A percentile compares a stretch with the other conserved stretches of the same genome.
Conservation (phyloP, 305 asterid genomes). For the Fraxinus floribunda region DNA sequence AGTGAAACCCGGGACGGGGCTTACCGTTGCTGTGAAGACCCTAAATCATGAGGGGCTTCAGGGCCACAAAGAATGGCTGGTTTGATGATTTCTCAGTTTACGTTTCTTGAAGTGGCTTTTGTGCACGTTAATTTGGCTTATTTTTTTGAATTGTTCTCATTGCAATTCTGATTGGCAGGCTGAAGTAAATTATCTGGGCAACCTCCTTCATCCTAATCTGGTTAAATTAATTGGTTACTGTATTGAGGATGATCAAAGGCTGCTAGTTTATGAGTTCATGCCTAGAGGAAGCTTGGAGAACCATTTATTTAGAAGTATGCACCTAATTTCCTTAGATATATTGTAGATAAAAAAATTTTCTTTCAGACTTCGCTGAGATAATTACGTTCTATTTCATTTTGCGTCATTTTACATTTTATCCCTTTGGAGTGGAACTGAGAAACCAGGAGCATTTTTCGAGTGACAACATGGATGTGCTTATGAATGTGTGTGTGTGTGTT, state of each 20-base stretch:
- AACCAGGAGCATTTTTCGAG: background rate
- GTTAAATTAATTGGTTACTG: conserved; percentile 91
- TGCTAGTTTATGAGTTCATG: conserved; percentile 91
- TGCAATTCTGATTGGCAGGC: conserved; percentile 55
- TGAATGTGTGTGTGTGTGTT: background rate
- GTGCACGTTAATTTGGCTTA: background rate
- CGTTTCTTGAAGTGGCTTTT: conserved; percentile 15
- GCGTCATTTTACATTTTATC: background rate
- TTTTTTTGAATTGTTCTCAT: conserved; percentile 26
- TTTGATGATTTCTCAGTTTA: conserved; percentile 40
- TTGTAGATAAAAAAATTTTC: conserved; percentile 8
- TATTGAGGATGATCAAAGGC: conserved; percentile 91
- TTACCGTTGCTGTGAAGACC: conserved; percentile 92
- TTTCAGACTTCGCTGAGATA: conserved; percentile 6
- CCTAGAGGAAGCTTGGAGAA: conserved; percentile 99
- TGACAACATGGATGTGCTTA: background rate
- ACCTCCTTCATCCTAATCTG: conserved; percentile 84
- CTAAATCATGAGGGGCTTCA: conserved; percentile 91
- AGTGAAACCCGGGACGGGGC: conserved; percentile 95
- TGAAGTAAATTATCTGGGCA: conserved; percentile 89
- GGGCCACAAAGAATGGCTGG: conserved; percentile 99
- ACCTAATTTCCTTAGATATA: conserved; percentile 20
- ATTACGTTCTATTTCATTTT: background rate
- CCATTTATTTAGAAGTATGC: conserved; percentile 87
- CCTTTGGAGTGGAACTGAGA: background rate